These are phyloP conservation scores for Lupinus albus DNA, from an alignment of 306 rosid species.

Conservation along the genomic window DNA sequence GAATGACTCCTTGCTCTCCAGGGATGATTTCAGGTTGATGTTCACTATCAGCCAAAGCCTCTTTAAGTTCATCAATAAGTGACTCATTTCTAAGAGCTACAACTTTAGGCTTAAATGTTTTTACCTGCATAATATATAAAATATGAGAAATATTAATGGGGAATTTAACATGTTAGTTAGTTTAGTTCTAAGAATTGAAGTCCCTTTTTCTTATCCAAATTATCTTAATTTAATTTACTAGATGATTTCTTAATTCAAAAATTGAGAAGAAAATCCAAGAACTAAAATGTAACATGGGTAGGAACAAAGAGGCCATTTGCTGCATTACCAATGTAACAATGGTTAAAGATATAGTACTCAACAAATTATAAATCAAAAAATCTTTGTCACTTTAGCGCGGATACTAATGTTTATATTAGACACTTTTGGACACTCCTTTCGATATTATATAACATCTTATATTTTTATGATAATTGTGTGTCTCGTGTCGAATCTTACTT, in stretches of 20 bases:
- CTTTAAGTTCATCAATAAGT: conserved; percentile 69
- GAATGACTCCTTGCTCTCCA: conserved; percentile 88
- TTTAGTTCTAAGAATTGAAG: background rate
- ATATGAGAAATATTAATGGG: background rate
- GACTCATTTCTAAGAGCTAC: conserved; percentile 82
- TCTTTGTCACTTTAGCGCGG: background rate
- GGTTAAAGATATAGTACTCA: background rate
- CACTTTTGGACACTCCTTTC: no score
- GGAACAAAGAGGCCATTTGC: background rate
- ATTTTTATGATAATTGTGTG: no score
- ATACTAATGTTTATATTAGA: no score
- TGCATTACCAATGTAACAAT: background rate
- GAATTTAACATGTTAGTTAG: background rate
- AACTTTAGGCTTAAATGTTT: conserved; percentile 75
- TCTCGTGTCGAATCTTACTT: no score
- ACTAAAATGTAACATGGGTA: background rate
- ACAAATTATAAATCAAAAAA: conserved; percentile 7
- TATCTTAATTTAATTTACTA: background rate
- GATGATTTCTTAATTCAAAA: background rate
- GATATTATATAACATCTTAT: no score
- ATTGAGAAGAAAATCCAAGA: conserved; percentile 22
- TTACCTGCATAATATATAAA: conserved; percentile 60
- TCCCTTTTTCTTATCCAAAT: background rate
- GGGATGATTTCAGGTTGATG: conserved; percentile 78
- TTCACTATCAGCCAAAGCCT: conserved; percentile 78